phyloP scores from a whole-genome alignment of 768 basidiomycete species.

The Agrocybe pediades region DNA sequence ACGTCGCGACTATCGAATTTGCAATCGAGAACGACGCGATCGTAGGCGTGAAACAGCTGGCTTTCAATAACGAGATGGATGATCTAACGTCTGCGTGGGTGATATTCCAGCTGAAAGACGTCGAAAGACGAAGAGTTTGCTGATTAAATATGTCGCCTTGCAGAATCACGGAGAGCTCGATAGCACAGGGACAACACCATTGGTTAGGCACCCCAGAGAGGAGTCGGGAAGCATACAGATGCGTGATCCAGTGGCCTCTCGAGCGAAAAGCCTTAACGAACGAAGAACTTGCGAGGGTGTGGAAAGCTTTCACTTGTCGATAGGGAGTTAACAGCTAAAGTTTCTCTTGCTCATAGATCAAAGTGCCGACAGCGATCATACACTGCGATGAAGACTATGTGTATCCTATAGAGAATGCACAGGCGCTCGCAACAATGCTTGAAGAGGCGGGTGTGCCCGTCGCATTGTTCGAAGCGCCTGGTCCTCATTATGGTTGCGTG shows the following conservation, averaged over 20 bases:
- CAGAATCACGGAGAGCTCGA: constrained; percentile 11
- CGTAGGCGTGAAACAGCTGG: constrained; percentile 20
- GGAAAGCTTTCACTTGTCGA: background rate
- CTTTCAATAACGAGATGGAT: constrained; percentile 20
- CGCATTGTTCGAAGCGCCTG: constrained; percentile 22
- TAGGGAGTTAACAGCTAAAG: no score
- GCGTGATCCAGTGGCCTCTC: constrained; percentile 17
- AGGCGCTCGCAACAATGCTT: constrained; percentile 22
- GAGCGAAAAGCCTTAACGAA: constrained; percentile 15
- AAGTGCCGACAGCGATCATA: constrained; percentile 28
- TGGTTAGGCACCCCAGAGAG: constrained; percentile 20
- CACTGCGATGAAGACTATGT: constrained; percentile 30
- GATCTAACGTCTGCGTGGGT: constrained; percentile 17
- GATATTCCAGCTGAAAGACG: background rate
- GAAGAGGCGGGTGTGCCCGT: constrained; percentile 17
- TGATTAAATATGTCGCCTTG: no score
- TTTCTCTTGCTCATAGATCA: constrained; percentile 17
- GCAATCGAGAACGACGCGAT: background rate
- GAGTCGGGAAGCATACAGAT: constrained; percentile 13
- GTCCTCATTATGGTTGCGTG: constrained; percentile 30
- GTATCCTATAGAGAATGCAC: constrained; percentile 23
- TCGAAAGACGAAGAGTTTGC: no score
- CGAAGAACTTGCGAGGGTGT: constrained; percentile 20
- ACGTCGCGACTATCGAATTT: constrained; percentile 17
- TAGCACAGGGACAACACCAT: constrained; percentile 10